Evolutionary conservation across 129 eudicot genomes (phyloP), one percentile per base, ranked within the genome.

Genomic region (Lactuca saligna): DNA sequence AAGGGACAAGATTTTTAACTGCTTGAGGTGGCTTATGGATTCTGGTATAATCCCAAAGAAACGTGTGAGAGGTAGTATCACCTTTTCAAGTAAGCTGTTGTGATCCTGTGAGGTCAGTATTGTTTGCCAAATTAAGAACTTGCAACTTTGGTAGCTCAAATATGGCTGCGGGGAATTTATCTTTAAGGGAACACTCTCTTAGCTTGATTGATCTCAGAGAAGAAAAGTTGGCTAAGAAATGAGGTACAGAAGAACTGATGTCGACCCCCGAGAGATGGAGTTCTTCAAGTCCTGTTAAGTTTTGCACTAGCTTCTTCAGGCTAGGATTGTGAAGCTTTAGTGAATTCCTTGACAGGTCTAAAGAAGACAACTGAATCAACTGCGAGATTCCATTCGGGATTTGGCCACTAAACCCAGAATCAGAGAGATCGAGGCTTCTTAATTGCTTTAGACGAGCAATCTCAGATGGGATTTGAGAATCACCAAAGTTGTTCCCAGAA

Each of bases 311-410:
- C 0, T 20, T 15, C 13, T 42, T 37, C 1, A 77, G 46, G 61
- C 66, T 50, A 33, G 11, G 17, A 10, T 34, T 65, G 12, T 11
- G 60, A 42, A 42, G 50, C 58, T 65, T 44, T 34, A 74, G 54
- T 8, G 65, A 25, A 32, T 74, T 74, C 11, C 25, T 0, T 31
- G 79, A 74, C 3, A 65, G 54, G 49, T 74, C 72, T 56, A 74
- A 66, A 33, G 1, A 13, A 37, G 60, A 41, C n/a, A 78, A 61
- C 17, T 70, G 74, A 3, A 34, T 55, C 50, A 74, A 14, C 6
- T 78, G 39, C 48, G 75, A 69, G 10, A 78, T 20, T 16, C 68
- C 70, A 7, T 8, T 31, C 2, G 86, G 86, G 56, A 82, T 75
- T 79, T 37, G 57, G 72, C 79, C 79, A 33, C 29, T 11, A 29